A percentile compares a stretch with the other conserved stretches of the same genome.
Evolutionary conservation across 306 rosid species (phyloP).

Genomic region (Citrullus amarus): DNA sequence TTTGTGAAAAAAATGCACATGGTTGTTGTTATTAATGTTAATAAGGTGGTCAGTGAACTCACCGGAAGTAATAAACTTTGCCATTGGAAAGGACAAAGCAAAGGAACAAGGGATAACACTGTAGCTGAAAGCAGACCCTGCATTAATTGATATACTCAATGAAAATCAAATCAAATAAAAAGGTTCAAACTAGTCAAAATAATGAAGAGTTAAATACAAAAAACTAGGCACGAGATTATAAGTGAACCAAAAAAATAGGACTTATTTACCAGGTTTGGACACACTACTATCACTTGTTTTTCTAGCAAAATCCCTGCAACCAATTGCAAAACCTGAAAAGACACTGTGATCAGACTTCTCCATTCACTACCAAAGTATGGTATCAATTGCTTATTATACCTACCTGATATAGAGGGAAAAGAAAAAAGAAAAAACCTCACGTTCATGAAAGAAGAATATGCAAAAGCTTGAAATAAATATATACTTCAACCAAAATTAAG

Average conservation of each 20-base stretch:
- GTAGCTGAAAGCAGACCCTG: conserved; percentile 84
- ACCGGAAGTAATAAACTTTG: conserved; percentile 94
- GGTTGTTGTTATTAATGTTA: background rate
- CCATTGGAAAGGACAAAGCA: conserved; percentile 97
- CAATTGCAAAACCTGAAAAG: conserved; percentile 58
- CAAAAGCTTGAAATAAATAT: background rate
- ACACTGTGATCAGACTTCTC: background rate
- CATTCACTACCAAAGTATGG: background rate
- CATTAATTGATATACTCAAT: conserved; percentile 23
- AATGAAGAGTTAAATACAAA: conserved; percentile 16
- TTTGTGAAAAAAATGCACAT: background rate
- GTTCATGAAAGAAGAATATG: background rate
- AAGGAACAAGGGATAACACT: conserved; percentile 65
- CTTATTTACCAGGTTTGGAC: conserved; percentile 64
- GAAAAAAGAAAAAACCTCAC: background rate
- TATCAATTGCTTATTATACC: background rate
- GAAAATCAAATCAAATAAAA: background rate
- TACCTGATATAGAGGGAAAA: background rate
- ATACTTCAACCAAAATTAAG: background rate
- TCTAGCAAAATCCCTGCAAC: conserved; percentile 71
- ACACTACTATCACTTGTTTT: conserved; percentile 65
- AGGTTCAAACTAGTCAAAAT: background rate
- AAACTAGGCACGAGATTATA: background rate
- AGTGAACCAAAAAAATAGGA: conserved; percentile 6
- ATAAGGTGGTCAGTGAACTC: conserved; percentile 20